Conservation (phyloP, 306 rosid genomes). For the Urtica urens region DNA sequence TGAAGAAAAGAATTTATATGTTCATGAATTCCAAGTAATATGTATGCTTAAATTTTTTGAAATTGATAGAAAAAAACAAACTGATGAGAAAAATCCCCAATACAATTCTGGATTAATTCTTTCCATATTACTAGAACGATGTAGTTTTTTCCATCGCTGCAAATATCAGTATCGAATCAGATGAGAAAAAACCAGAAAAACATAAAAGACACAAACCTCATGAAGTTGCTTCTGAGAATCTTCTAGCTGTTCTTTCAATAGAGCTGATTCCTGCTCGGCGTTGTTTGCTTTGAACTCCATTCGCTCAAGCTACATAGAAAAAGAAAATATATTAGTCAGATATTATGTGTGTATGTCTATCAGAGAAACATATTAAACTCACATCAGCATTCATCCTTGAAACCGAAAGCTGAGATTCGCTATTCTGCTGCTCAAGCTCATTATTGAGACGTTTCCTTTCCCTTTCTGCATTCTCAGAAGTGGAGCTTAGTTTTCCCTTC, state of each 20-base stretch:
- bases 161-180: too few species aligned
- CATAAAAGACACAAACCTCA: conserved; percentile 38
- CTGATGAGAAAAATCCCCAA: not conserved
- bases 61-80: not conserved
- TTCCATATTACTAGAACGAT: too few species aligned
- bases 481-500: conserved; percentile 44
- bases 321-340: conserved; percentile 16
- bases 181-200: conserved; percentile 4
- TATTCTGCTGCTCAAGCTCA: conserved; percentile 47
- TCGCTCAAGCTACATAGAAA: conserved; percentile 51
- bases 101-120: too few species aligned
- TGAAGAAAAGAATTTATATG: conserved; percentile 14
- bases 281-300: conserved; percentile 64
- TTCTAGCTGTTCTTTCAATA: conserved; percentile 57
- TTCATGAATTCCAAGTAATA: conserved; percentile 4
- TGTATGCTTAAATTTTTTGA: not conserved
- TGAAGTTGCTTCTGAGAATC: conserved; percentile 47
- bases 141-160: too few species aligned
- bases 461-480: conserved; percentile 52
- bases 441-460: conserved; percentile 43
- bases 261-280: conserved; percentile 66
- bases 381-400: conserved; percentile 59
- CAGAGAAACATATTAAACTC: conserved; percentile 16
- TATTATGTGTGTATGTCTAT: not conserved
- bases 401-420: conserved; percentile 60